Evolutionary conservation across 371 early-diverging fungal genomes (phyloP).

Genomic region (Actinomucor elegans): DNA sequence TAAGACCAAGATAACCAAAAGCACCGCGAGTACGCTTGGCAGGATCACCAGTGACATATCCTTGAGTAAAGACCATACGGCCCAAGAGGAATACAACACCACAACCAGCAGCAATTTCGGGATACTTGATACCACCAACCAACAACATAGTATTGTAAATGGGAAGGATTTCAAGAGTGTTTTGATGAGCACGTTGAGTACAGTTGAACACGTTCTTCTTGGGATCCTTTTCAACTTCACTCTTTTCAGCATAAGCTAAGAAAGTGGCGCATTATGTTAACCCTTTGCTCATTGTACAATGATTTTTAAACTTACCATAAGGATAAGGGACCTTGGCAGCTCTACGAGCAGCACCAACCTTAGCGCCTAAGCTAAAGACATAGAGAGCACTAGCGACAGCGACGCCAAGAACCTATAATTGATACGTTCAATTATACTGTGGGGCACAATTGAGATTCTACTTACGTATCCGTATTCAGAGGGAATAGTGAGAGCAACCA

Average conservation of each 20-base stretch:
- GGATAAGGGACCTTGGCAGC: conserved; percentile 65
- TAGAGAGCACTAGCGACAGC: conserved; percentile 42
- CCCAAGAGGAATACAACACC: conserved; percentile 55
- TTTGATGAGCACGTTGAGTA: conserved; percentile 71
- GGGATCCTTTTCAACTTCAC: conserved; percentile 58
- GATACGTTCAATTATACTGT: not conserved
- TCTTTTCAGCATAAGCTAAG: conserved; percentile 60
- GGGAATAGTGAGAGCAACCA: conserved; percentile 50
- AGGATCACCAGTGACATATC: conserved; percentile 62
- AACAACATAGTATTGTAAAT: conserved; percentile 35
- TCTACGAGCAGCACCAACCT: conserved; percentile 59
- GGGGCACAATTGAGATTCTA: not conserved
- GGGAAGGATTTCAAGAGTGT: conserved; percentile 39
- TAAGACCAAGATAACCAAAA: conserved; percentile 43
- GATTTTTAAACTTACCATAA: conserved; percentile 40
- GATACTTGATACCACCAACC: conserved; percentile 54
- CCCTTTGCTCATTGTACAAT: not conserved
- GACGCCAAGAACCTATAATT: conserved; percentile 40
- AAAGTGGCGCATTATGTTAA: no score
- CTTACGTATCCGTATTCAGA: conserved; percentile 66
- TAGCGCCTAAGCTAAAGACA: conserved; percentile 46
- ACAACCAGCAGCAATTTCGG: conserved; percentile 47
- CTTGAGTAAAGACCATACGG: conserved; percentile 42
- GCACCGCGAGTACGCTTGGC: conserved; percentile 43
- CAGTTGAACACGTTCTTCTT: conserved; percentile 68